Conservation (phyloP, 495 filamentous ascomycete species). For the Penicillium manginii region DNA sequence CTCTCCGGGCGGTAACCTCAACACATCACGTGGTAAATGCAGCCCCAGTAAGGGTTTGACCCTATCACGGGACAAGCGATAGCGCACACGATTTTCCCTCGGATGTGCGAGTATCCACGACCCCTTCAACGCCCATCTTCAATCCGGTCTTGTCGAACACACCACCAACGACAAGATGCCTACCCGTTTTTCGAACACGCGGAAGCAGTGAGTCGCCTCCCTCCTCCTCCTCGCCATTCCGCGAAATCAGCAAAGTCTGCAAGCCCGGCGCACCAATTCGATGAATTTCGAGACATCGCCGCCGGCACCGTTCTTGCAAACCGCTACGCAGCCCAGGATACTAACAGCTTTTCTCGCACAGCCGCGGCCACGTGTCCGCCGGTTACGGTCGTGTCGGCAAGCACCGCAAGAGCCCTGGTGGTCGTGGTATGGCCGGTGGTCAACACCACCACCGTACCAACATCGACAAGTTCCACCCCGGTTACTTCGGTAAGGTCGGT, state of each 20-base stretch:
- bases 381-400: slow-evolving; percentile 92
- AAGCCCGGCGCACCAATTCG: too few species aligned
- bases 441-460: slow-evolving; percentile 93
- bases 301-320: too few species aligned
- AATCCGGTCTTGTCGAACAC: slow-evolving; percentile 50
- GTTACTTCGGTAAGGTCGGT: slow-evolving; percentile 98
- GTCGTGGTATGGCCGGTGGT: slow-evolving; percentile 95
- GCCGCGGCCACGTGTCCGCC: slow-evolving; percentile 93
- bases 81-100: slow-evolving; percentile 52
- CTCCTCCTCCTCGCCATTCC: slow-evolving; percentile 24
- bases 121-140: slow-evolving; percentile 48
- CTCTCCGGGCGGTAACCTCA: slow-evolving; percentile 8
- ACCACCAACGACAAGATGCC: slow-evolving; percentile 67
- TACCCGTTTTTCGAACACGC: slow-evolving; percentile 79
- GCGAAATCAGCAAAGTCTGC: too few species aligned
- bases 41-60: slow-evolving; percentile 33
- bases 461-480: slow-evolving; percentile 91
- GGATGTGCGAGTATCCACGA: slow-evolving; percentile 39
- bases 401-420: slow-evolving; percentile 92
- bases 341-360: slow-evolving; percentile 35
- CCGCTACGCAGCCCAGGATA: too few species aligned
- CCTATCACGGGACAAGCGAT: slow-evolving; percentile 48
- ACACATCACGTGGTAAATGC: slow-evolving; percentile 10
- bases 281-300: slow-evolving; percentile 13
- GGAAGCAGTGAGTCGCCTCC: slow-evolving; percentile 71